Conservation (phyloP, 2,329 filamentous ascomycete genomes). For the Aureobasidium sp. region DNA sequence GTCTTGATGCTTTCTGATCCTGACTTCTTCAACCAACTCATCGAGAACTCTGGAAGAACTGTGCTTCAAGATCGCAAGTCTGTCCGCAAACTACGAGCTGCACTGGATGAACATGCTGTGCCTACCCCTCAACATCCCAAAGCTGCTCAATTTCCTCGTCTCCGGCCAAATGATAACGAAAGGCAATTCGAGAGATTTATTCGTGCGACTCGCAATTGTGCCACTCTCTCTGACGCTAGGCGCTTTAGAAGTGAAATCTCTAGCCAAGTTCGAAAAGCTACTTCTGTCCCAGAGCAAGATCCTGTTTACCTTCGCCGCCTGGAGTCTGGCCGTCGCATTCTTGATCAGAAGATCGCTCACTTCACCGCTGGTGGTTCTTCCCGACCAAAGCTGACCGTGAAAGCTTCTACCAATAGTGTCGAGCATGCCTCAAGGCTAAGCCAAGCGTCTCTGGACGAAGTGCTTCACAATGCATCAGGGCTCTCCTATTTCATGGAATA, state of each 20-base stretch:
- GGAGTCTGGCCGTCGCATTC: constrained; percentile 81
- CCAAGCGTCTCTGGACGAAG: constrained; percentile 69
- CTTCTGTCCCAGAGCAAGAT: constrained; percentile 73
- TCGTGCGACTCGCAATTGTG: constrained; percentile 76
- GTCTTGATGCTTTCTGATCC: constrained; percentile 78
- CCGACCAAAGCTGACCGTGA: constrained; percentile 31
- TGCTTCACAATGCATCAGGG: constrained; percentile 83
- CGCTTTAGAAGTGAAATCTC: constrained; percentile 87
- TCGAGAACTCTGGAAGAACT: constrained; percentile 68
- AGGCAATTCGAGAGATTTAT: constrained; percentile 93
- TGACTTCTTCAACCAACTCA: constrained; percentile 94
- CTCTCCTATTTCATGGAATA: constrained; percentile 99
- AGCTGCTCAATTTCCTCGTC: constrained; percentile 65
- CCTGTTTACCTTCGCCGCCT: constrained; percentile 79
- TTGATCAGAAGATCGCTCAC: constrained; percentile 83
- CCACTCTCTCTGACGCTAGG: constrained; percentile 85
- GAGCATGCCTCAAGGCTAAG: constrained; percentile 55
- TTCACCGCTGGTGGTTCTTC: constrained; percentile 61
- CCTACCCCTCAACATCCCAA: constrained; percentile 62
- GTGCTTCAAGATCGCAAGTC: constrained; percentile 94
- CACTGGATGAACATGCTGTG: constrained; percentile 87
- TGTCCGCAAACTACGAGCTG: constrained; percentile 82
- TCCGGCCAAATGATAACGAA: constrained; percentile 79
- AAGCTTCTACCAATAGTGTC: constrained; percentile 28
- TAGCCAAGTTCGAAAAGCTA: constrained; percentile 75